Evolutionary conservation across 768 basidiomycete species (phyloP).

Genomic region (Fomitopsis serialis): DNA sequence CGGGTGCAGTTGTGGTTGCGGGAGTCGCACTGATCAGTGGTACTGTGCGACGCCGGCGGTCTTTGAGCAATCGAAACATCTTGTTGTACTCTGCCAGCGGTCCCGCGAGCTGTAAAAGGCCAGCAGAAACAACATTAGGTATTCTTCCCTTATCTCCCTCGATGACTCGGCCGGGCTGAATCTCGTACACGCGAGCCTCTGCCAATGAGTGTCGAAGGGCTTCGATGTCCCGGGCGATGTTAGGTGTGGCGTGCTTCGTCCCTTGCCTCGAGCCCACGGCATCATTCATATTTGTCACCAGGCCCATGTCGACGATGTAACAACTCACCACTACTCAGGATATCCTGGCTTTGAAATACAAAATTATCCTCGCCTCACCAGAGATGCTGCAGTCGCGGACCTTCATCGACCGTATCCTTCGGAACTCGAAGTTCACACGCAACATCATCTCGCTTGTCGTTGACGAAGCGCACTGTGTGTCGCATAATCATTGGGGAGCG

Average conservation of each 20-base stretch:
- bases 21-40: conserved; percentile 5
- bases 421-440: conserved; percentile 15
- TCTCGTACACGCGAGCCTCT: conserved; percentile 18
- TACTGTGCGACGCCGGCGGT: conserved; percentile 9
- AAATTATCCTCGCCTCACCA: conserved; percentile 30
- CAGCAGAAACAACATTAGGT: conserved; percentile 13
- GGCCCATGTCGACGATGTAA: too few species aligned
- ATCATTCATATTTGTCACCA: conserved; percentile 20
- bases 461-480: conserved; percentile 33
- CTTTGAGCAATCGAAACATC: conserved; percentile 8
- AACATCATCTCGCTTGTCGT: conserved; percentile 24
- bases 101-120: conserved; percentile 13
- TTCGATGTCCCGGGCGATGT: conserved; percentile 26
- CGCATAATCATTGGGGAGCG: conserved; percentile 32
- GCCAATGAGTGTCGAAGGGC: conserved; percentile 18
- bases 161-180: conserved; percentile 14
- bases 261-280: conserved; percentile 27
- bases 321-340: too few species aligned
- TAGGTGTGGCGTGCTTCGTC: conserved; percentile 22
- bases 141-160: conserved; percentile 13
- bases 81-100: conserved; percentile 24
- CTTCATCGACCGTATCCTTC: conserved; percentile 23
- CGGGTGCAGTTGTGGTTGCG: neutral
- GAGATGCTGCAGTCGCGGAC: conserved; percentile 26
- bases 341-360: conserved; percentile 20